phyloP scores from a whole-genome alignment of 2,329 filamentous ascomycete genomes.

The Dryadomyces sulphureus region DNA sequence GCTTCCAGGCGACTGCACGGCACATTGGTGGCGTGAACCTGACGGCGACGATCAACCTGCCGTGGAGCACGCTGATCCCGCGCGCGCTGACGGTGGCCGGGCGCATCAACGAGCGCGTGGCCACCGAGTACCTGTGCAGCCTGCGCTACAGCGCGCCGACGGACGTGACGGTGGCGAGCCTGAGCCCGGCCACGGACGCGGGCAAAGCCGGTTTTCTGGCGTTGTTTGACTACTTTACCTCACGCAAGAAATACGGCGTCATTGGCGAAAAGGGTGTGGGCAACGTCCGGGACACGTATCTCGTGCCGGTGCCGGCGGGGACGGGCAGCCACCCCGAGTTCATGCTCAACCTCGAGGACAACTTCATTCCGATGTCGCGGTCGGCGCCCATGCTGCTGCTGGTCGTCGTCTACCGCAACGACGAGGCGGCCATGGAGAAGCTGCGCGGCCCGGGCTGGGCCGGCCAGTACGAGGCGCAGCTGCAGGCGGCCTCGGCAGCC shows the following conservation, averaged over 20 bases:
- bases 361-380: slow-evolving; percentile 57
- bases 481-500: slow-evolving; percentile 9
- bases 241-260: slow-evolving; percentile 74
- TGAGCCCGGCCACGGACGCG: slow-evolving; percentile 48
- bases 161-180: slow-evolving; percentile 67
- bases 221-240: slow-evolving; percentile 77
- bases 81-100: slow-evolving; percentile 56
- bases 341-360: slow-evolving; percentile 75
- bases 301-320: slow-evolving; percentile 70
- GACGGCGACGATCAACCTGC: slow-evolving; percentile 32
- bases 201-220: slow-evolving; percentile 52
- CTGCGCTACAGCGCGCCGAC: slow-evolving; percentile 69
- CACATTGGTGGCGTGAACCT: slow-evolving; percentile 78
- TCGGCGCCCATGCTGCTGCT: slow-evolving; percentile 67
- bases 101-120: slow-evolving; percentile 67
- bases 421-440: slow-evolving; percentile 24
- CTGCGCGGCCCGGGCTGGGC: slow-evolving; percentile 18
- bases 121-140: slow-evolving; percentile 81
- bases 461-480: slow-evolving; percentile 17
- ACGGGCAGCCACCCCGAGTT: slow-evolving; percentile 64
- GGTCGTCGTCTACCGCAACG: slow-evolving; percentile 69
- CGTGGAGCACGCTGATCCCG: slow-evolving; percentile 65
- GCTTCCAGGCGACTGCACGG: slow-evolving; percentile 63
- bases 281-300: slow-evolving; percentile 78
- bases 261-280: slow-evolving; percentile 60